Evolutionary conservation across 116 monocot species (phyloP).

Genomic region (Iris pallida): DNA sequence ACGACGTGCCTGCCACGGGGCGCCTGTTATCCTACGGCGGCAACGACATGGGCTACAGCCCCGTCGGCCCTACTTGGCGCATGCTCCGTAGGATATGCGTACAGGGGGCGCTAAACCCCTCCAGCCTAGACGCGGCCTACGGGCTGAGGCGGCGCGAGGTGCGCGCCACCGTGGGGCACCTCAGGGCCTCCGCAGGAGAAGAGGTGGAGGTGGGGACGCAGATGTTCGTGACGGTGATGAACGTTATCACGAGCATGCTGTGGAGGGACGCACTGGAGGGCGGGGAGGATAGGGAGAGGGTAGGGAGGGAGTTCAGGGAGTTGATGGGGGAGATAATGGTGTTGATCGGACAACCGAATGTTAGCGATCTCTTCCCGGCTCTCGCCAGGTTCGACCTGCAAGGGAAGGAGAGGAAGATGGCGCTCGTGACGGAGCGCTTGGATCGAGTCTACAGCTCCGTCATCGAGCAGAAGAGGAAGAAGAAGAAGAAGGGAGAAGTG

Average conservation of each 20-base stretch:
- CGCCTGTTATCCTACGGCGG: neutral
- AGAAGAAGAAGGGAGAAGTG: neutral
- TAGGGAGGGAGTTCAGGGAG: no score
- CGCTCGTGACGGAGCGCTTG: neutral
- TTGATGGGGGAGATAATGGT: no score
- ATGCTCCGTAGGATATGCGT: neutral
- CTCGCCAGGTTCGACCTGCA: conserved; percentile 2
- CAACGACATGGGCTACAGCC: neutral
- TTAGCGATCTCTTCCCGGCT: neutral
- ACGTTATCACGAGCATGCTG: neutral
- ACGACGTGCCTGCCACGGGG: neutral
- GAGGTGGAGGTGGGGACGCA: neutral
- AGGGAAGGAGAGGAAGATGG: conserved; percentile 2
- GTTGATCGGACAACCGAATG: no score
- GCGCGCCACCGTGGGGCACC: no score
- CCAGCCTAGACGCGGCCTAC: neutral
- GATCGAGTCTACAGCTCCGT: neutral
- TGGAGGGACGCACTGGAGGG: neutral
- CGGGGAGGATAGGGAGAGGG: neutral
- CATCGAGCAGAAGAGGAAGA: neutral
- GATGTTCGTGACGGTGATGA: neutral
- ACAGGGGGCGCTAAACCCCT: neutral
- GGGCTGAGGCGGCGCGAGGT: no score
- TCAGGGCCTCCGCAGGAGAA: neutral
- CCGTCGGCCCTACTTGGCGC: neutral